phyloP scores from a whole-genome alignment of 2,329 filamentous ascomycete species.

The Pseudogymnoascus sp. region DNA sequence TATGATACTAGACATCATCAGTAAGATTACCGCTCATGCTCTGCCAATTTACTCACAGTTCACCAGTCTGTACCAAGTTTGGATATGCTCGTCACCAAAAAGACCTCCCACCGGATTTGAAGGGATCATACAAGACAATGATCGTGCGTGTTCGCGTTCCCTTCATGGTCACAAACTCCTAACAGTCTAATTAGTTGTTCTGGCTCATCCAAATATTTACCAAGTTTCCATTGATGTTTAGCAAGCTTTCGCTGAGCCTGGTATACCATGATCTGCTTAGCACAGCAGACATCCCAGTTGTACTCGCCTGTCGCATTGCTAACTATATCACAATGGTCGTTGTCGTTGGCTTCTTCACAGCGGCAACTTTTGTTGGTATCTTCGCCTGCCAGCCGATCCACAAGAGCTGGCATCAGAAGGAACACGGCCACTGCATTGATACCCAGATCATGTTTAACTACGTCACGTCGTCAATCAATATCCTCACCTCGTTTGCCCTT shows the following conservation, averaged over 20 bases:
- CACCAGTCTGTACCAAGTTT: background rate
- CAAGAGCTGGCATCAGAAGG: conserved; percentile 4
- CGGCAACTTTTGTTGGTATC: conserved; percentile 9
- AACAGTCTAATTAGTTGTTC: conserved; percentile 5
- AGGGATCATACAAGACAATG: conserved; percentile 4
- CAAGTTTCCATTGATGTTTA: conserved; percentile 12
- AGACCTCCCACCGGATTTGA: background rate
- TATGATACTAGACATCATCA: conserved; percentile 3
- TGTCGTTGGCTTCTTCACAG: conserved; percentile 9
- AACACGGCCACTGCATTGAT: conserved; percentile 12
- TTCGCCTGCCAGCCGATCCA: conserved; percentile 9
- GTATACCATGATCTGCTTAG: conserved; percentile 12
- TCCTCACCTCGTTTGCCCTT: conserved; percentile 12
- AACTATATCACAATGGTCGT: conserved; percentile 9
- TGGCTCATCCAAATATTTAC: conserved; percentile 16
- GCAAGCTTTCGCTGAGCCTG: conserved; percentile 14
- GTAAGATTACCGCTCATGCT: background rate
- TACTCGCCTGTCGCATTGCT: conserved; percentile 9
- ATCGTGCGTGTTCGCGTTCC: background rate
- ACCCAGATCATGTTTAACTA: conserved; percentile 10
- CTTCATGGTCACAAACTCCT: background rate
- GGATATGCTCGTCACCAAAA: conserved; percentile 3
- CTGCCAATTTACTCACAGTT: background rate
- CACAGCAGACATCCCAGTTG: background rate
- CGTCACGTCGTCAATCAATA: conserved; percentile 13